Evolutionary conservation across 1,139 yeast species (phyloP), one percentile per base, ranked within the genome.

Genomic region (Lodderomyces theae): DNA sequence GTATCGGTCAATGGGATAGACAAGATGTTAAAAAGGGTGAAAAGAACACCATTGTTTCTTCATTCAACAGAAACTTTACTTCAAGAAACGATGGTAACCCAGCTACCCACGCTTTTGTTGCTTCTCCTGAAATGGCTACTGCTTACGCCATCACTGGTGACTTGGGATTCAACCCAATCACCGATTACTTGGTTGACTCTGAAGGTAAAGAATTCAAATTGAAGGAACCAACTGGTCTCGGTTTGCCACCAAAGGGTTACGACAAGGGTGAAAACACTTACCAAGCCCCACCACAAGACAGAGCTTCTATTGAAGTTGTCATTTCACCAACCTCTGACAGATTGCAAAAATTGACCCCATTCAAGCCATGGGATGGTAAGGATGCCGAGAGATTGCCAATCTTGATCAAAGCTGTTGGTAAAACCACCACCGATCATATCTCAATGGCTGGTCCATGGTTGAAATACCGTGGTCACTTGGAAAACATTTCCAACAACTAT

Each of bases 381-480:
- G 97, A 92, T 63, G 90, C 95, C 58, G 66, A 72, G 52, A 77
- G 79, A 64, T 74, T 90, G 78, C 97, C 97, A 69, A 89, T 92
- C 56, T 85, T 92, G 72, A 88, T 92, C 73, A 92, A 92, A 79
- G 87, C 97, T 56, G 77, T 84, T 55, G 97, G 97, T 76, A 92
- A 92, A 82, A 89, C 97, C 69, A 92, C 98, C 63, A 92, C 98
- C 58, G 98, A 92, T 76, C 97, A 92, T 77, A 92, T 92, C 63
- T 90, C 97, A 62, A 89, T 87, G 94, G 98, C 98, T 66, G 98
- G 98, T 75, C 97, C 97, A 66, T 92, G 98, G 98, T 87, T 92
- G 80, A 92, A 92, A 79, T 92, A 92, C 95, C 88, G 97, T 80
- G 98, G 98, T 77, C 98, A 92, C 78, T 80, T 92, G 76, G 94